phyloP scores from a whole-genome alignment of 1,139 yeast genomes.

The Tardiomyces blankii region DNA sequence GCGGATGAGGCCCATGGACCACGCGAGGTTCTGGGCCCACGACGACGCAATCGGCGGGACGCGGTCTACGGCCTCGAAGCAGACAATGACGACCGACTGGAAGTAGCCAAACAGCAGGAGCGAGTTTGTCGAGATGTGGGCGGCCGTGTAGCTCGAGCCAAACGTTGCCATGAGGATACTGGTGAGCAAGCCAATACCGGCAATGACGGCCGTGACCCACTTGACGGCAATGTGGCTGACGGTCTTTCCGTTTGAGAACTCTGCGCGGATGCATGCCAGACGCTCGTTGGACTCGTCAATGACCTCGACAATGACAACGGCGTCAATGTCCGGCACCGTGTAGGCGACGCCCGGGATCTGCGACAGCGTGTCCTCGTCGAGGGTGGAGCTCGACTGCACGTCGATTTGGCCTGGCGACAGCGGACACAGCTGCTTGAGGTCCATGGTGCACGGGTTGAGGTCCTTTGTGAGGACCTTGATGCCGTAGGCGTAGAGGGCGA shows the following conservation, averaged over 20 bases:
- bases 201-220: slow-evolving; percentile 94
- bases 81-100: slow-evolving; percentile 83
- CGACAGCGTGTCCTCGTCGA: slow-evolving; percentile 35
- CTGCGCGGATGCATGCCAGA: slow-evolving; percentile 87
- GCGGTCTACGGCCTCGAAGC: slow-evolving; percentile 90
- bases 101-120: slow-evolving; percentile 84
- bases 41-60: slow-evolving; percentile 97
- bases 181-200: slow-evolving; percentile 81
- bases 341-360: slow-evolving; percentile 76
- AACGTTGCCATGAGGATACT: slow-evolving; percentile 80
- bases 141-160: slow-evolving; percentile 91
- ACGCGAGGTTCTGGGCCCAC: slow-evolving; percentile 92
- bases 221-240: slow-evolving; percentile 90
- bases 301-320: slow-evolving; percentile 69
- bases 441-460: slow-evolving; percentile 54
- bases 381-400: slow-evolving; percentile 40
- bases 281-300: slow-evolving; percentile 24
- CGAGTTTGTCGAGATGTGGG: slow-evolving; percentile 92
- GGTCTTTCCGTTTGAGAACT: slow-evolving; percentile 74
- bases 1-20: slow-evolving; percentile 88
- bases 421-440: slow-evolving; percentile 58
- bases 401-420: slow-evolving; percentile 79
- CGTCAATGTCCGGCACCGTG: slow-evolving; percentile 90
- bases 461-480: slow-evolving; percentile 45
- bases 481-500: slow-evolving; percentile 75